A percentile compares a stretch with the other conserved stretches of the same genome.
phyloP scores from a whole-genome alignment of 2,329 filamentous ascomycete species.

The Xylariaceae sp. region DNA sequence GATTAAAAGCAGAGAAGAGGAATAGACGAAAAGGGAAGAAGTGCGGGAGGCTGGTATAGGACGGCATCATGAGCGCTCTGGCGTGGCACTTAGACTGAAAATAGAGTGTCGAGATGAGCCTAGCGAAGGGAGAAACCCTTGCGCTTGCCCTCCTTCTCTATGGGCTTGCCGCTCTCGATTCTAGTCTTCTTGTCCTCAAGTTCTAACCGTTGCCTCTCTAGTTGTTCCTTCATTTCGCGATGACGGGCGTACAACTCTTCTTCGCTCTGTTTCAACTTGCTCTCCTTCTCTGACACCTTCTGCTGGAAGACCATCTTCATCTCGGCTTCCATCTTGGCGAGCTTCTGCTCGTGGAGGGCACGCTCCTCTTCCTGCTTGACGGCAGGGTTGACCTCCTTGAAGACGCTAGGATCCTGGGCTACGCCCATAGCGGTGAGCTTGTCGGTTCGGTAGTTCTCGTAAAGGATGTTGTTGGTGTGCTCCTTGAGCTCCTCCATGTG shows the following conservation, averaged over 20 bases:
- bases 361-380: slow-evolving; percentile 99
- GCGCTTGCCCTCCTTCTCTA: slow-evolving; percentile 97
- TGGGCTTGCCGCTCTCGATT: slow-evolving; percentile 87
- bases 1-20: slow-evolving; percentile 42
- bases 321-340: slow-evolving; percentile 99
- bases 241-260: slow-evolving; percentile 97
- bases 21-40: slow-evolving; percentile 43
- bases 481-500: slow-evolving; percentile 99
- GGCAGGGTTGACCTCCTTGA: slow-evolving; percentile 99
- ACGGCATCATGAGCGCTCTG: slow-evolving; percentile 55
- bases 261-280: slow-evolving; percentile 98
- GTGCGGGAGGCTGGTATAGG: slow-evolving; percentile 54
- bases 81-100: slow-evolving; percentile 46
- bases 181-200: slow-evolving; percentile 97
- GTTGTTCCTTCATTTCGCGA: slow-evolving; percentile 99
- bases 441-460: slow-evolving; percentile 99
- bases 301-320: slow-evolving; percentile 99
- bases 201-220: slow-evolving; percentile 89
- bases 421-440: slow-evolving; percentile 99
- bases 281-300: slow-evolving; percentile 99
- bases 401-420: slow-evolving; percentile 95
- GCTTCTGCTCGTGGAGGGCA: slow-evolving; percentile 96
- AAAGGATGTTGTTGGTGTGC: slow-evolving; percentile 97
- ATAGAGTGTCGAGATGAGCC: slow-evolving; percentile 32
- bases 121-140: slow-evolving; percentile 99